Base-by-base conservation (phyloP, 1,284 basidiomycete species). In the Puccinia brachypodii region DNA sequence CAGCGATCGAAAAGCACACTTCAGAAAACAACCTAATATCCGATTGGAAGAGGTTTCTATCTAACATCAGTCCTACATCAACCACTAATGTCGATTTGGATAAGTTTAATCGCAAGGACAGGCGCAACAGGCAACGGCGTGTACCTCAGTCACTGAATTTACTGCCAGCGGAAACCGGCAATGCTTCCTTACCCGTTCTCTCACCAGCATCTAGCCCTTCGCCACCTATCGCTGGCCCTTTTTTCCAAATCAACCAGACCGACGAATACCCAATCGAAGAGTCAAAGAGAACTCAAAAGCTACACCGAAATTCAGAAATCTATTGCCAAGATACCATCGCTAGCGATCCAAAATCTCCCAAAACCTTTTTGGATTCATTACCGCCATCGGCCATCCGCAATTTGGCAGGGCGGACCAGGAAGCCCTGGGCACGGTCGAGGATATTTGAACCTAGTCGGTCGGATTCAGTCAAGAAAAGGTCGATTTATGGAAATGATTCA, bases 31-130 rank as follows among this genome's bases (percentile, higher is more conserved):
- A 66, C 16, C 4, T 66, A n/a, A 16, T 66, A 8, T 66, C 62
- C 25, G 62, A 66, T 38, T 66, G 62, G 62, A 66, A 66, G 62
- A 66, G 42, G 22, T 66, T 66, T 66, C 42, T 66, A 8, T 33
- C 36, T 22, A 33, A 66, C 13, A 66, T 66, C 36, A 66, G 16
- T 40, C 62, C 62, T 40, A 33, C 62, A 38, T 38, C 36, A 7
- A 3, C 22, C 16, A 7, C 28, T 66, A n/a, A 3, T 66, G 22
- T 22, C 36, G 62, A 40, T 19, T 16, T 0, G 3, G 38, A 66
- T 40, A 3, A 40, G 36, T 8, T n/a, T 38, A 38, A 9, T 38
- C 13, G 3, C 62, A 22, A 40, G 62, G 19, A 40, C 62, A 22
- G 38, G 62, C 4, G 62, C 25, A 40, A 40, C 42, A 66, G 62